phyloP scores from a whole-genome alignment of 2,329 filamentous ascomycete species.

The Neurospora sp. region DNA sequence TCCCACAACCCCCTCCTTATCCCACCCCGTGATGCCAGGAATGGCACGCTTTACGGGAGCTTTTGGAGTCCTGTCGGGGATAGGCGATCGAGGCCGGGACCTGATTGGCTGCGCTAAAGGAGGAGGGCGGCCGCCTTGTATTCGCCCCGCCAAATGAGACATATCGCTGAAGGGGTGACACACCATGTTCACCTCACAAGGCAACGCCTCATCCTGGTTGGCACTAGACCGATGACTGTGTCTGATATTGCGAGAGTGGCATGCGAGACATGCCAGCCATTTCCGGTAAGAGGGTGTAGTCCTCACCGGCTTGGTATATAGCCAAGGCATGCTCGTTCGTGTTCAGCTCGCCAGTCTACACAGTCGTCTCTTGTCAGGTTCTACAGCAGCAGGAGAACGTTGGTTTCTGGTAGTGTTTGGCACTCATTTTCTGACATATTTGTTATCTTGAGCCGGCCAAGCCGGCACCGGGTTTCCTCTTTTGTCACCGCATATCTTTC shows the following conservation, averaged over 20 bases:
- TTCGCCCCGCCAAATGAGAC: constrained; percentile 14
- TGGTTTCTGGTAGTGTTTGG: not conserved
- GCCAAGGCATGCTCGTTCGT: constrained; percentile 7
- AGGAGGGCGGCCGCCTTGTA: constrained; percentile 10
- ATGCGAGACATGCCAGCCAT: constrained; percentile 7
- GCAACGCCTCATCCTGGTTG: constrained; percentile 17
- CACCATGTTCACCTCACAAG: constrained; percentile 24
- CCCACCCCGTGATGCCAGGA: constrained; percentile 8
- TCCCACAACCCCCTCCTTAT: constrained; percentile 1
- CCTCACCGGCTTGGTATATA: constrained; percentile 9
- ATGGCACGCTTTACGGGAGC: not conserved
- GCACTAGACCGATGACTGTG: constrained; percentile 23
- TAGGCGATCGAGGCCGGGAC: constrained; percentile 6
- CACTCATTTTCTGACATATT: constrained; percentile 10
- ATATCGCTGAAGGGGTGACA: constrained; percentile 9
- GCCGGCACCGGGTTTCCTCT: constrained; percentile 17
- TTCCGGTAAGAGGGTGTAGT: constrained; percentile 7
- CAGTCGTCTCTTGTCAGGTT: constrained; percentile 5
- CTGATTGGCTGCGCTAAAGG: constrained; percentile 4
- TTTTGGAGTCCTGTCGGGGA: not conserved
- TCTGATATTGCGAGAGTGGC: constrained; percentile 5
- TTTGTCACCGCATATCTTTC: constrained; percentile 3
- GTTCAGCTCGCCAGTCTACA: constrained; percentile 5
- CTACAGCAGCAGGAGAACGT: constrained; percentile 9
- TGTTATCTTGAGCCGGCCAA: constrained; percentile 21